Conservation (phyloP, 495 filamentous ascomycete species). For the Corynascus novoguineensis region DNA sequence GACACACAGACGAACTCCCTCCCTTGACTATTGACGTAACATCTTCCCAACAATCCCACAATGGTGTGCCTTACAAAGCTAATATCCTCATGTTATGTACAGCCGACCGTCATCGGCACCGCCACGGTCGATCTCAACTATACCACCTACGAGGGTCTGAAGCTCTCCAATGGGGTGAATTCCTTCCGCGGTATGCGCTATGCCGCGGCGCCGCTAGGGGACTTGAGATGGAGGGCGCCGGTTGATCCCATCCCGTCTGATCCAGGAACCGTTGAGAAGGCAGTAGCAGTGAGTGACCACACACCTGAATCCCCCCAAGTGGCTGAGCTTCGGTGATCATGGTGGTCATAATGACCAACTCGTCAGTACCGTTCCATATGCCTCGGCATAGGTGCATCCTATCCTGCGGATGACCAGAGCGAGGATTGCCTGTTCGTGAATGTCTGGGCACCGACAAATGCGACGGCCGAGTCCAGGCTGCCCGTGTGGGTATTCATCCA, state of each 20-base stretch:
- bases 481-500: slow-evolving; percentile 73
- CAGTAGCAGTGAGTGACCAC: slow-evolving; percentile 22
- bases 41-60: no score
- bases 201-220: slow-evolving; percentile 37
- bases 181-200: slow-evolving; percentile 43
- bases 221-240: slow-evolving; percentile 39
- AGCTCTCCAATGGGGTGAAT: slow-evolving; percentile 31
- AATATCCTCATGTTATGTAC: not conserved
- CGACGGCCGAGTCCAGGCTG: slow-evolving; percentile 43
- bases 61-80: not conserved
- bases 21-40: not conserved
- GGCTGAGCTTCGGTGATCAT: no score
- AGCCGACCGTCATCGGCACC: slow-evolving; percentile 11
- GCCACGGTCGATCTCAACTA: slow-evolving; percentile 38
- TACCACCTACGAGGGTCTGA: slow-evolving; percentile 36
- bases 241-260: slow-evolving; percentile 21
- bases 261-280: slow-evolving; percentile 19
- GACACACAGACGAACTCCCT: not conserved
- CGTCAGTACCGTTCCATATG: slow-evolving; percentile 46
- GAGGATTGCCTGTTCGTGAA: slow-evolving; percentile 76
- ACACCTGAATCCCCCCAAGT: no score
- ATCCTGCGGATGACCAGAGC: slow-evolving; percentile 35
- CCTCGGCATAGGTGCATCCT: slow-evolving; percentile 40
- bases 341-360: not conserved
- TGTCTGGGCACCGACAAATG: slow-evolving; percentile 61